Base-by-base conservation (phyloP, 768 basidiomycete species). In the Mycena epipterygia region DNA sequence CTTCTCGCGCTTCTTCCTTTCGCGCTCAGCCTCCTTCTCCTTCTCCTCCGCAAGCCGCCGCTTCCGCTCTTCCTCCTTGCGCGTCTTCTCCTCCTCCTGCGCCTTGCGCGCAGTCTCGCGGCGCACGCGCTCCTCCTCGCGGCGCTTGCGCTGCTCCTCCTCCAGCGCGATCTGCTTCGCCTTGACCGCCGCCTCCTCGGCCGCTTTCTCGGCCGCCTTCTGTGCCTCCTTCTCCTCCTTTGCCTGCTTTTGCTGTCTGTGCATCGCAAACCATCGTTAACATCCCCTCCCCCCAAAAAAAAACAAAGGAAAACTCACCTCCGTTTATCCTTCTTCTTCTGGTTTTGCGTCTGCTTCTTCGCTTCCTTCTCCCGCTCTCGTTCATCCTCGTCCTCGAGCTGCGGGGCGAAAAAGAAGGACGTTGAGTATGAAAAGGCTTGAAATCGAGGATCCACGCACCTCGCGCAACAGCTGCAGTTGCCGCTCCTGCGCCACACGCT, bases 261-360 rank as follows among this genome's bases (percentile, higher is more conserved):
- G 9, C 41, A 23, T n/a, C n/a, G n/a, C 33, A 37, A 13, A 30
- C 53, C 29, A 46, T 51, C 21, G 49, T 57, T 39, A 59, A 37
- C 57, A 29, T 23, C n/a, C 8, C 33, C n/a, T 9, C 9, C 11
- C 67, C 51, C 56, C 33, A 53, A 57, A 70, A 23, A 72, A 48
- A 48, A 56, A 33, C 57, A 39, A 67, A 9, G 73, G 64, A 65
- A 37, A 29, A 77, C 85, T 62, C 74, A 97, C 96, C 86, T 91
- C 80, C 87, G 87, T 89, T 96, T 96, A 86, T 98, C 98, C 82
- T 98, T 98, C 88, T 98, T 99, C 89, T 98, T 99, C 89, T 97
- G 97, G 89, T 98, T 96, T 83, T 95, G 95, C 71, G 91, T 93
- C 79, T 94, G 94, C 80, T 95, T 95, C 88, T 98, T 97, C 64